Conservation (phyloP, 352 stramenopile genomes). For the Phytophthora syringae region DNA sequence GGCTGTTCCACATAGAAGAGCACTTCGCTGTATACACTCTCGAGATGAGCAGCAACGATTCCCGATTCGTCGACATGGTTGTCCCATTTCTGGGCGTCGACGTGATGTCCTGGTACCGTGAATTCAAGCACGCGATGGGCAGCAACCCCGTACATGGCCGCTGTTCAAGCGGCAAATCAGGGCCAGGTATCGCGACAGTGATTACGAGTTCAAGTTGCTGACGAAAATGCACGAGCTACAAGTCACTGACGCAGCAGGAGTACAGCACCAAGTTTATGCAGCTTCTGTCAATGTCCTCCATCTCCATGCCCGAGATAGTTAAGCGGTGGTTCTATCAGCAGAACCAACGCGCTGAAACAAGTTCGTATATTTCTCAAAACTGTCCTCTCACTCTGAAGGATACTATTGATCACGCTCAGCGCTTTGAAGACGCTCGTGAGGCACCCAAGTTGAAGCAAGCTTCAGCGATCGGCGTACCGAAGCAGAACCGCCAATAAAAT, state of each 20-base stretch:
- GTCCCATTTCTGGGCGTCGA: constrained; percentile 14
- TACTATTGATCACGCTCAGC: constrained; percentile 8
- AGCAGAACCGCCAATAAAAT: not conserved
- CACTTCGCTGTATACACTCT: not conserved
- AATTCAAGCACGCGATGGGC: constrained; percentile 14
- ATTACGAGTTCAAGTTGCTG: constrained; percentile 15
- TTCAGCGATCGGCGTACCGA: not conserved
- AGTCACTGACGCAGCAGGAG: not conserved
- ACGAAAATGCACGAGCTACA: constrained; percentile 3
- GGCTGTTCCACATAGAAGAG: constrained; percentile 16
- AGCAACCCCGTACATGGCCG: constrained; percentile 4
- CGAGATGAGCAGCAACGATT: not conserved
- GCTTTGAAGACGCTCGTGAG: constrained; percentile 6
- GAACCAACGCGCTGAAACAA: not conserved
- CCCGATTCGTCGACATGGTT: constrained; percentile 9
- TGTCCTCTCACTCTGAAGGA: not conserved
- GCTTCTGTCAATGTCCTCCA: not conserved
- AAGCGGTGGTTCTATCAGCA: constrained; percentile 16
- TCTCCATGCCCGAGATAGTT: not conserved
- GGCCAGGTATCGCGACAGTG: constrained; percentile 12
- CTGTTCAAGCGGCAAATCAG: constrained; percentile 19
- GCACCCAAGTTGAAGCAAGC: not conserved
- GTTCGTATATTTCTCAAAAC: constrained; percentile 5
- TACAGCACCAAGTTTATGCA: constrained; percentile 1
- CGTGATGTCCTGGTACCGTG: constrained; percentile 23